Evolutionary conservation across 2,329 filamentous ascomycete species (phyloP), one percentile per base, ranked within the genome.

Genomic region (Aspergillus neotritici): DNA sequence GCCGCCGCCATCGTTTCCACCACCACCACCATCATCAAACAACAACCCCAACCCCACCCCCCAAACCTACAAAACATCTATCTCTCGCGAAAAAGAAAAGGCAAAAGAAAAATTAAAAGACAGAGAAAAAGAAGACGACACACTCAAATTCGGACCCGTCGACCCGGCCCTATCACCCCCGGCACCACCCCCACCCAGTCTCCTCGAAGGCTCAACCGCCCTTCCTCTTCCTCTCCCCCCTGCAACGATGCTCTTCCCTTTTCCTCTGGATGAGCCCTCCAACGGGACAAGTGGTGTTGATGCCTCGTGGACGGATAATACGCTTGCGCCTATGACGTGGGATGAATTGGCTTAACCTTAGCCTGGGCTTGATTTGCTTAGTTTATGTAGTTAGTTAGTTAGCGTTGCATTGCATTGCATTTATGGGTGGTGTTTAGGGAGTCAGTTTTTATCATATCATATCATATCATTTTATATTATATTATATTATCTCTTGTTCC

Each of bases 241-340:
- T 25, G 46, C 41, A 12, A 31, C 51, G 1, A 45, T 48, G 4
- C 40, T 49, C 10, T 57, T 66, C 47, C 50, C 56, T 11, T 64
- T 67, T 40, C 48, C 59, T 14, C 36, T 64, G 43, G 65, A 68
- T 45, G 65, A 67, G 14, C 53, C 48, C 17, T 16, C 58, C 12
- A 37, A 54, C 1, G 43, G 40, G 21, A 39, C 51, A 29, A 50
- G 54, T 3, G 46, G 35, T 4, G 46, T 50, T 14, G 54, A 55
- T 10, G 40, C 52, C 5, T 52, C 59, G 1, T 69, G 65, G 65
- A 55, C 57, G 8, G 64, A 67, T 44, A 67, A 67, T 44, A 67
- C 66, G 1, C 54, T 70, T 31, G 62, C 66, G 12, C 66, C 66
- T 15, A 58, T 69, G 54, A 48, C 63, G 30, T 69, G 66, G 67